Base-by-base conservation (phyloP, 176 grass and related monocot species). In the Guadua angustifolia region DNA sequence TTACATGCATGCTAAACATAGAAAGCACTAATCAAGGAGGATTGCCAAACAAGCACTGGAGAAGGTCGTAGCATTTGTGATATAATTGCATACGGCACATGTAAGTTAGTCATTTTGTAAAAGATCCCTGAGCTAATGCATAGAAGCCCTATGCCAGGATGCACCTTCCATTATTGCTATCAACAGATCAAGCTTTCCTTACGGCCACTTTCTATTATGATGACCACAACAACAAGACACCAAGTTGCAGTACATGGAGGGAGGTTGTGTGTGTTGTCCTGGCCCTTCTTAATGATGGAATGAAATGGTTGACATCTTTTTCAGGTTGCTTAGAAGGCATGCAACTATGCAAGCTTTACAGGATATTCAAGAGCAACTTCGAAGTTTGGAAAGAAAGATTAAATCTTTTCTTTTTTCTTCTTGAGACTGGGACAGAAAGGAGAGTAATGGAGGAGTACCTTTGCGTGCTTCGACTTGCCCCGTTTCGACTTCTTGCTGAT, bases 401-500 rank as follows among this genome's bases (percentile, higher is more conserved):
- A n/a, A 13, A 61, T 59, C 19, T 42, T 51, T 13, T 44, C 69
- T 38, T 43, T n/a, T 29, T 0, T 1, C 4, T 17, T 29, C 66
- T 88, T 2, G 79, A 73, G 38, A 29, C 19, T 35, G 56, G 76
- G n/a, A 66, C 78, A 79, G 21, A 38, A 76, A 66, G 75, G 8
- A 42, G 5, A 9, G 3, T 26, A 46, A 73, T 79, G 66, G 73
- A 40, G 18, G 67, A 69, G 75, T 83, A 91, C 90, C 90, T 92
- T 92, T 84, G 83, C 77, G 59, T 86, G 82, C 66, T 89, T 91
- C 84, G 86, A 97, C 81, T 85, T 79, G 4, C 60, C 84, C 57
- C 82, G 51, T 77, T 89, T 94, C 25, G 89, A 71, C 87, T 90
- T 95, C 89, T 91, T 90, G 59, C 86, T 68, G 79, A 98, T 92